Conservation (phyloP, 306 rosid genomes). For the Fagus crenata region DNA sequence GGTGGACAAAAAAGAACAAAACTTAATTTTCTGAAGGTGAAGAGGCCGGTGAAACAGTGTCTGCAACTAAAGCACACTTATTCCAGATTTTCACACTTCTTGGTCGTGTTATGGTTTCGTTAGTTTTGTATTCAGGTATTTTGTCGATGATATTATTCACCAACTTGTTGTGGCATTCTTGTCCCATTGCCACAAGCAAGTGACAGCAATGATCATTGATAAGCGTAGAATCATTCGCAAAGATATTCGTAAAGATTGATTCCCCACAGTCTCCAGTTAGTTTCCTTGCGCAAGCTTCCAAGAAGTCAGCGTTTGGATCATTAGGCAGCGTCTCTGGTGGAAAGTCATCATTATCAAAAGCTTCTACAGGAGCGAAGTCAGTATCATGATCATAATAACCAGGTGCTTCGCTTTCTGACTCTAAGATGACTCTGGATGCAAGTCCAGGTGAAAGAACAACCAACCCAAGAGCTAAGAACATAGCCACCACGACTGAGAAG, state of each 20-base stretch:
- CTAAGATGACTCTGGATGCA: no score
- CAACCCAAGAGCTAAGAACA: neutral
- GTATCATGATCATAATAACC: no score
- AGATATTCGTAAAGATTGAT: neutral
- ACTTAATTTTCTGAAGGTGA: neutral
- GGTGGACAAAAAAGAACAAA: neutral
- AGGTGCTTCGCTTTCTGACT: no score
- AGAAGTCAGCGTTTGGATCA: neutral
- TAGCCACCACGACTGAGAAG: neutral
- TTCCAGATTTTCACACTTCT: conserved; percentile 16
- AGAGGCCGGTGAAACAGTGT: neutral
- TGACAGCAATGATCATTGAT: neutral
- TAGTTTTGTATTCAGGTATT: neutral
- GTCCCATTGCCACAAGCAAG: no score
- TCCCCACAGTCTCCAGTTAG: neutral
- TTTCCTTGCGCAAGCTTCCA: neutral
- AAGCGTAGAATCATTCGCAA: neutral
- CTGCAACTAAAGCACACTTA: neutral
- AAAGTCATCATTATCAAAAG: no score
- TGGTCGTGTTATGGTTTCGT: neutral
- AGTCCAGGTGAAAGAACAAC: no score
- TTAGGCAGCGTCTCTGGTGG: no score
- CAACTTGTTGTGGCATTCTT: no score
- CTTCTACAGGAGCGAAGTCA: no score
- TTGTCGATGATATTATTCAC: no score